A percentile compares a stretch with the other conserved stretches of the same genome.
phyloP scores from a whole-genome alignment of 139 green algal species.

The Auxenochlorella pyrenoidosa region DNA sequence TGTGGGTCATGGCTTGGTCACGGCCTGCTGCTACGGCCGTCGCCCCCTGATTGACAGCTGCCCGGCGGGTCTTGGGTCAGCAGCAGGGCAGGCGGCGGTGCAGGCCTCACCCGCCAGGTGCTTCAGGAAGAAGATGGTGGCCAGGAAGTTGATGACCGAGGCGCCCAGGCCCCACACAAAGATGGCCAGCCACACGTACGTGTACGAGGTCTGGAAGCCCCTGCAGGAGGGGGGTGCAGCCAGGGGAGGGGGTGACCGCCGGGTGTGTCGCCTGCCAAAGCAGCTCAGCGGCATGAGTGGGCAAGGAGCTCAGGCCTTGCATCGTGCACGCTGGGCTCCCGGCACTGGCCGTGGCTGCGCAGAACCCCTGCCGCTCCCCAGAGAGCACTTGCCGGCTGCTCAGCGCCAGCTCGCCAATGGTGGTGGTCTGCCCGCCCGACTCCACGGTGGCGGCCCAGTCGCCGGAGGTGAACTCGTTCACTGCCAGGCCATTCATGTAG shows the following conservation, averaged over 20 bases:
- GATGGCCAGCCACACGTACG: constrained; percentile 34
- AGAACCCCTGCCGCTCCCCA: not conserved
- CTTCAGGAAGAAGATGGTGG: not conserved
- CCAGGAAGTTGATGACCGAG: constrained; percentile 29
- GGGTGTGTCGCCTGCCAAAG: too few relatives aligned
- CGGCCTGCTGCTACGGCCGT: too few relatives aligned
- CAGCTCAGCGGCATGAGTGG: not conserved
- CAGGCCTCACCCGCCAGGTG: not conserved
- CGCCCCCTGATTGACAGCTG: too few relatives aligned
- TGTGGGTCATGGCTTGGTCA: too few relatives aligned
- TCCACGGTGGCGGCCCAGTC: constrained; percentile 4
- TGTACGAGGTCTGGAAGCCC: constrained; percentile 9
- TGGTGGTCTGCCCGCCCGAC: not conserved
- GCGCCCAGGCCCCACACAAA: constrained; percentile 7
- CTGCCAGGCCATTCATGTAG: constrained; percentile 4
- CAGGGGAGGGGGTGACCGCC: not conserved
- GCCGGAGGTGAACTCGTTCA: constrained; percentile 46
- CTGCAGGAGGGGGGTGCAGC: not conserved
- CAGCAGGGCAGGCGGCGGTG: not conserved
- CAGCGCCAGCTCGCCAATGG: not conserved
- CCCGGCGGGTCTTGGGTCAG: too few relatives aligned
- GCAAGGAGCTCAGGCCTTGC: too few relatives aligned
- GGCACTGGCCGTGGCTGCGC: too few relatives aligned
- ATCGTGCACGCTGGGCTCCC: too few relatives aligned
- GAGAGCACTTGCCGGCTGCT: not conserved